Evolutionary conservation across 805 yeast genomes (phyloP), one percentile per base, ranked within the genome.

Genomic region (Lipomyces spencermartinsiae): DNA sequence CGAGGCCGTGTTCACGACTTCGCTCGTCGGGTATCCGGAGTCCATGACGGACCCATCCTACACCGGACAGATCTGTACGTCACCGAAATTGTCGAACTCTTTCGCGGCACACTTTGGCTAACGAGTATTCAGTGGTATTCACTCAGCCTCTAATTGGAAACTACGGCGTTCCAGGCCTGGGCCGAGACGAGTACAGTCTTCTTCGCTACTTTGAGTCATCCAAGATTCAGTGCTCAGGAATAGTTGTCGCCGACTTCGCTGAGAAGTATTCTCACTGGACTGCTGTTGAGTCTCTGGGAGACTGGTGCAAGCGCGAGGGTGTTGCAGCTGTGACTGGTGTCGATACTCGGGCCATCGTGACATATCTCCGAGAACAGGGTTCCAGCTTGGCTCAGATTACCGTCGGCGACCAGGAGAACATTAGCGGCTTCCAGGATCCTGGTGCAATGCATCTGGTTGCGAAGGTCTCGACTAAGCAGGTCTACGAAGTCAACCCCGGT

Each of bases 1-100:
- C 85, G 99, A 95, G 83, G 87, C 96, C 76, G 99, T 95, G 69
- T 95, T 95, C 87, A 98, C 96, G 82, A 95, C 99, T 71, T 98
- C 99, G 84, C 93, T 95, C 97, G 98, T 95, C 74, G 99, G 99
- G 71, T 95, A 95, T 80, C 99, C 98, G 55, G 99, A 95, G 81
- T 89, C 98, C 63, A 87, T 95, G 80, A 93, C 99, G 54, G 99
- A 95, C 81, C 99, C 99, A 69, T 95, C 98, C 58, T 95, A 95
- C 81, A 93, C 91, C 78, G 99, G 99, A 72, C 99, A 95, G 82
- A 94, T 95, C 77, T 77, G 71, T 65, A 65, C 19, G 70, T 65
- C 14, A 7, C 14, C 51, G 37, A 5, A 43, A n/a, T 43, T 43
- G 49, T 43, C 22, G 22, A 43, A 43, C 9, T 31, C 4, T 16